Conservation (phyloP, 1,284 basidiomycete genomes). For the Boletus mariae region DNA sequence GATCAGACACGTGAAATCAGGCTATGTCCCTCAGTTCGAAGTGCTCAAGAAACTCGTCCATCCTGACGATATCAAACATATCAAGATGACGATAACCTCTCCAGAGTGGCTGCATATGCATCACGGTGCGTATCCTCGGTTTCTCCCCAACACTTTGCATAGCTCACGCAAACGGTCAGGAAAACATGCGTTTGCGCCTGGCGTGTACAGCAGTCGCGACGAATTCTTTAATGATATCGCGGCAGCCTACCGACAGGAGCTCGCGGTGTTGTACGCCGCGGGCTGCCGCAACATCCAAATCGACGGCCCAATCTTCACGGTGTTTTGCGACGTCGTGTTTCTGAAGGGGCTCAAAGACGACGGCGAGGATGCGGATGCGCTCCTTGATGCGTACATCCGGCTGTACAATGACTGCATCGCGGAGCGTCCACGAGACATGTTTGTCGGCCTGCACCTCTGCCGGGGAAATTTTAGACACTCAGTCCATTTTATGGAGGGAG, state of each 20-base stretch:
- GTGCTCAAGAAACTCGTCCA: conserved; percentile 52
- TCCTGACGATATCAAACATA: conserved; percentile 57
- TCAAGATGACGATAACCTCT: conserved; percentile 73
- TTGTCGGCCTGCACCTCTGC: conserved; percentile 71
- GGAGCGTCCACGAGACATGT: conserved; percentile 60
- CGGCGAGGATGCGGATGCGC: conserved; percentile 56
- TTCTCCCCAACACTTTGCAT: neutral
- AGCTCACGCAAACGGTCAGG: conserved; percentile 12
- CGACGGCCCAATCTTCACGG: conserved; percentile 69
- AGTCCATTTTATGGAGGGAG: conserved; percentile 67
- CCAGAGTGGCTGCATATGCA: conserved; percentile 77
- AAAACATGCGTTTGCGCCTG: conserved; percentile 19
- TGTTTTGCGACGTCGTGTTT: conserved; percentile 63
- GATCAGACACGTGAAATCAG: conserved; percentile 57
- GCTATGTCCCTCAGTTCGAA: conserved; percentile 61
- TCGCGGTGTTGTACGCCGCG: conserved; percentile 65
- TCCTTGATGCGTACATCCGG: conserved; percentile 67
- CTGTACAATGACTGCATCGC: conserved; percentile 66
- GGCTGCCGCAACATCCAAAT: conserved; percentile 77
- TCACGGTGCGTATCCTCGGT: conserved; percentile 41
- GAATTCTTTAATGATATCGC: conserved; percentile 75
- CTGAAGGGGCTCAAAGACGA: conserved; percentile 59
- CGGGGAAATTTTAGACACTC: conserved; percentile 69
- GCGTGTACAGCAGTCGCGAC: conserved; percentile 36
- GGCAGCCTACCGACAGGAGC: conserved; percentile 66